A percentile compares a stretch with the other conserved stretches of the same genome.
Evolutionary conservation across 345 rosid genomes (phyloP).

Genomic region (Linum tenue): DNA sequence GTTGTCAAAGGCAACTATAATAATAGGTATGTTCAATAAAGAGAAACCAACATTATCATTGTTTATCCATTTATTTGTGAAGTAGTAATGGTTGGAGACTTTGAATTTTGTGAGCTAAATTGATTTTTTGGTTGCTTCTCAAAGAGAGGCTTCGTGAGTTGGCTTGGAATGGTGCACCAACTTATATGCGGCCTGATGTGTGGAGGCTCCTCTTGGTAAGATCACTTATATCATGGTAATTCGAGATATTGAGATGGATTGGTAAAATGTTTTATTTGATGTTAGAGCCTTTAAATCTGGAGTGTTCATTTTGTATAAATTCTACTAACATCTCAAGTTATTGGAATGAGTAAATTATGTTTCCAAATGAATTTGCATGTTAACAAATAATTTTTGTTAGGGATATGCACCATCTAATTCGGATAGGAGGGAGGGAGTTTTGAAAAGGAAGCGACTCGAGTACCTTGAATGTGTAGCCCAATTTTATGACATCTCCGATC

Average conservation of each 20-base stretch:
- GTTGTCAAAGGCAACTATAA: slow-evolving; percentile 62
- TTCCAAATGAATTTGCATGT: no score
- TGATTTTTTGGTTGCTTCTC: slow-evolving; percentile 2
- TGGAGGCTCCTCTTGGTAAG: slow-evolving; percentile 98
- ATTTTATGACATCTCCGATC: slow-evolving; percentile 82
- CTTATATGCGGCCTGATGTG: slow-evolving; percentile 76
- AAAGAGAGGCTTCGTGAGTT: slow-evolving; percentile 82
- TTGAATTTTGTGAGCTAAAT: no score
- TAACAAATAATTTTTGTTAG: slow-evolving; percentile 26
- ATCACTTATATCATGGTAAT: background rate
- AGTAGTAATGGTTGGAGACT: no score
- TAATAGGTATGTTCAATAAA: slow-evolving; percentile 46
- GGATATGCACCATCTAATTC: slow-evolving; percentile 99
- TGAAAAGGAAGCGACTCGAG: slow-evolving; percentile 81
- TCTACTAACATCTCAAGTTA: no score
- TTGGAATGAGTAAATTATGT: no score
- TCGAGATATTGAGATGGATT: no score
- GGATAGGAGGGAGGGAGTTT: slow-evolving; percentile 95
- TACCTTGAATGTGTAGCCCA: slow-evolving; percentile 93
- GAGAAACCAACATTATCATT: no score
- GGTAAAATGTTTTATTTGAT: slow-evolving; percentile 4
- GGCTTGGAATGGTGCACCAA: slow-evolving; percentile 96
- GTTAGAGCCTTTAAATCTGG: background rate
- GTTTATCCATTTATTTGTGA: no score
- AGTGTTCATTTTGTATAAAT: slow-evolving; percentile 1